Evolutionary conservation across 768 basidiomycete species (phyloP).

Genomic region (Trametes sanguinea): DNA sequence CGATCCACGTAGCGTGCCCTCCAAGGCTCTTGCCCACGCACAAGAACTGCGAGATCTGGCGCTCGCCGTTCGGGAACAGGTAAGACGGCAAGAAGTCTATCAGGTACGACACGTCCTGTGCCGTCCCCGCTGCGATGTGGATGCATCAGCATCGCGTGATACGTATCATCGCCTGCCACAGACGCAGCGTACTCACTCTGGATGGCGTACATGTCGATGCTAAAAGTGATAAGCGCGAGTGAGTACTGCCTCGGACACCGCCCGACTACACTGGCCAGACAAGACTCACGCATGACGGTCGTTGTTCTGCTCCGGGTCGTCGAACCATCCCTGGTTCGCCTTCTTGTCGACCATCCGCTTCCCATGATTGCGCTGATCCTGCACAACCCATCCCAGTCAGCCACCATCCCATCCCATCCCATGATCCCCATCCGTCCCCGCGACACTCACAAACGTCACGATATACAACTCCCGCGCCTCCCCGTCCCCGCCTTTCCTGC

Average conservation of each 20-base stretch:
- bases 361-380: slow-evolving; percentile 61
- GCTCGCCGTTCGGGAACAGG: slow-evolving; percentile 69
- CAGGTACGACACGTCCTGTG: slow-evolving; percentile 74
- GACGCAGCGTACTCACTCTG: slow-evolving; percentile 35
- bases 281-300: slow-evolving; percentile 44
- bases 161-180: neutral
- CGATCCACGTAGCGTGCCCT: slow-evolving; percentile 82
- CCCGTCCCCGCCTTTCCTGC: slow-evolving; percentile 6
- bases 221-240: slow-evolving; percentile 10
- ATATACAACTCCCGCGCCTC: slow-evolving; percentile 45
- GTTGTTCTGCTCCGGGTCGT: slow-evolving; percentile 38
- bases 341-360: slow-evolving; percentile 38
- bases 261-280: slow-evolving; percentile 5
- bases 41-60: slow-evolving; percentile 65
- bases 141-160: neutral
- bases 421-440: neutral
- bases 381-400: neutral
- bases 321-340: slow-evolving; percentile 43
- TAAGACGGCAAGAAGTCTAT: slow-evolving; percentile 79
- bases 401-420: neutral
- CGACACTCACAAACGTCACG: slow-evolving; percentile 45
- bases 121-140: slow-evolving; percentile 54
- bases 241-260: neutral
- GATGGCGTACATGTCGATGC: slow-evolving; percentile 52
- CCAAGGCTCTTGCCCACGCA: slow-evolving; percentile 80